These are phyloP conservation scores for Fomitiporia mediterranea DNA, from an alignment of 1,284 basidiomycete species.

Conservation along the genomic window DNA sequence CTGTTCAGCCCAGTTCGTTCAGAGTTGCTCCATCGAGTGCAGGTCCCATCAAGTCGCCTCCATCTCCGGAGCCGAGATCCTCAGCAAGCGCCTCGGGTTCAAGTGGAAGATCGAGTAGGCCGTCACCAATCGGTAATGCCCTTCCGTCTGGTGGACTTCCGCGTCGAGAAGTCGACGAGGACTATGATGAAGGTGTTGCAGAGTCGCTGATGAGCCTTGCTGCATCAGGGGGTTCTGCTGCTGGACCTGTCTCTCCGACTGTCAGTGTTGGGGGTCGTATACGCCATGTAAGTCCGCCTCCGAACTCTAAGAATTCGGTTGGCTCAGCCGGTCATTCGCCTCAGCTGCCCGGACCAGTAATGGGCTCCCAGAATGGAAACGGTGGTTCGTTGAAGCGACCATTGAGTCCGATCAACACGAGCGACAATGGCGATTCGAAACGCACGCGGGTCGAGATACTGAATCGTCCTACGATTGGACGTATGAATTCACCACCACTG, in stretches of 20 bases:
- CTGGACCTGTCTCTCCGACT: slow-evolving; percentile 40
- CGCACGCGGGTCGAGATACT: slow-evolving; percentile 56
- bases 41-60: slow-evolving; percentile 39
- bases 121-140: slow-evolving; percentile 59
- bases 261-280: slow-evolving; percentile 27
- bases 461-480: slow-evolving; percentile 26
- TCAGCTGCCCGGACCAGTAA: slow-evolving; percentile 26
- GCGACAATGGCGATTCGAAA: slow-evolving; percentile 42
- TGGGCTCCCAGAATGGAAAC: slow-evolving; percentile 18
- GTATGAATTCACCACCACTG: slow-evolving; percentile 34
- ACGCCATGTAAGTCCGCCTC: slow-evolving; percentile 37
- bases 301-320: slow-evolving; percentile 50
- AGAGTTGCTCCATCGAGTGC: slow-evolving; percentile 31
- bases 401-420: slow-evolving; percentile 44
- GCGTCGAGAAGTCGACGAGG: slow-evolving; percentile 67
- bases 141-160: slow-evolving; percentile 41
- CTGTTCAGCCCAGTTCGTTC: slow-evolving; percentile 31
- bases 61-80: slow-evolving; percentile 53
- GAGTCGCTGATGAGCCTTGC: slow-evolving; percentile 65
- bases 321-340: slow-evolving; percentile 52
- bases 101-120: slow-evolving; percentile 48
- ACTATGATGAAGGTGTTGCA: slow-evolving; percentile 76
- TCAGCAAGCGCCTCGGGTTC: slow-evolving; percentile 54
- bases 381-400: slow-evolving; percentile 46
- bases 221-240: slow-evolving; percentile 32